phyloP scores from a whole-genome alignment of 129 eudicot genomes.

The Logfia minima region DNA sequence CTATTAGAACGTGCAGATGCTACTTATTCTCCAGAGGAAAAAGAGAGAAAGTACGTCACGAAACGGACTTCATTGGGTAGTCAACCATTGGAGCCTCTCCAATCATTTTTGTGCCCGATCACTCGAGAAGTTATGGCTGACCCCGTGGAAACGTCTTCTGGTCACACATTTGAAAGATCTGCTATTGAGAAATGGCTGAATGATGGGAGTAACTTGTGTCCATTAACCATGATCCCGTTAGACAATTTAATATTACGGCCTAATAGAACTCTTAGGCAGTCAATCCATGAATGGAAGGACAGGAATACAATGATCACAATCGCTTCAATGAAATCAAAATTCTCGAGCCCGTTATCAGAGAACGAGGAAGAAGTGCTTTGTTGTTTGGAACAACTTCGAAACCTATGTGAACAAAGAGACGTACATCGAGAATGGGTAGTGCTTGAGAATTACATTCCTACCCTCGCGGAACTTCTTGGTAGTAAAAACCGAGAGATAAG shows the following conservation, averaged over 20 bases:
- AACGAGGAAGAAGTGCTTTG: conserved; percentile 47
- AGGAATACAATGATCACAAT: conserved; percentile 65
- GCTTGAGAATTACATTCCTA: conserved; percentile 61
- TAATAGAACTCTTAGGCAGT: conserved; percentile 67
- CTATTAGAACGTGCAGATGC: conserved; percentile 67
- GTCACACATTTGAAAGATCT: conserved; percentile 67
- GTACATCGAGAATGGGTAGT: conserved; percentile 64
- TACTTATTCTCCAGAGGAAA: conserved; percentile 52
- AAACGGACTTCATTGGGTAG: conserved; percentile 62
- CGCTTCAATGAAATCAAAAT: conserved; percentile 47
- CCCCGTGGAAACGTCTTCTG: conserved; percentile 70
- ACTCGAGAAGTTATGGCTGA: conserved; percentile 68
- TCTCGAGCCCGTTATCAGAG: conserved; percentile 37
- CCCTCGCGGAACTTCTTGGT: conserved; percentile 53
- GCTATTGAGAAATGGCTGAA: conserved; percentile 71
- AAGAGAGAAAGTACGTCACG: conserved; percentile 46
- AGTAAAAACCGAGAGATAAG: conserved; percentile 54
- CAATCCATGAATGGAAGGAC: conserved; percentile 75
- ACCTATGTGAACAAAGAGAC: conserved; percentile 57
- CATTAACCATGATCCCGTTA: conserved; percentile 44
- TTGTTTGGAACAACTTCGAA: conserved; percentile 46
- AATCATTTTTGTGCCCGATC: conserved; percentile 65
- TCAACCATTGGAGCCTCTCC: conserved; percentile 67
- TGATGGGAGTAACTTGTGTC: conserved; percentile 52
- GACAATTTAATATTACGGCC: conserved; percentile 48